A percentile compares a stretch with the other conserved stretches of the same genome.
Conservation (phyloP, 2,329 filamentous ascomycete genomes). For the Aspergillus sp. region DNA sequence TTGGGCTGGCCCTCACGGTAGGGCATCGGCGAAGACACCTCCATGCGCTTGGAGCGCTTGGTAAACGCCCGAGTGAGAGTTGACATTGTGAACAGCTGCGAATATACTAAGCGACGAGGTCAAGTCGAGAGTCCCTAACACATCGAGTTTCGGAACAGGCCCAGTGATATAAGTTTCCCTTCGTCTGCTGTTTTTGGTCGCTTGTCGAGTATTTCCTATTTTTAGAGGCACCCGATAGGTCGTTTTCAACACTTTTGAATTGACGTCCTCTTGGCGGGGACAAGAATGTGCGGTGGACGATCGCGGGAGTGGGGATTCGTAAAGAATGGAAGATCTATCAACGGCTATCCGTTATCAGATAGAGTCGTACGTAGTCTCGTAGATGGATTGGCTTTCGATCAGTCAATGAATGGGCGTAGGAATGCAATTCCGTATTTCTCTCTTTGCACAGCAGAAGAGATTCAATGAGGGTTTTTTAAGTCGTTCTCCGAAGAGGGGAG, state of each 20-base stretch:
- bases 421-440: conserved; percentile 17
- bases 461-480: conserved; percentile 2
- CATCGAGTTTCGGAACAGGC: not conserved
- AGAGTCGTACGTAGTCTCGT: conserved; percentile 1
- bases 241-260: conserved; percentile 14
- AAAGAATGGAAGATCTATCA: conserved; percentile 34
- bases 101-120: not conserved
- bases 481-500: conserved; percentile 13
- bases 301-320: conserved; percentile 24
- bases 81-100: conserved; percentile 32
- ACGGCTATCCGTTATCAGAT: conserved; percentile 31
- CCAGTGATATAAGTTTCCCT: conserved; percentile 9
- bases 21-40: conserved; percentile 45
- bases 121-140: not conserved
- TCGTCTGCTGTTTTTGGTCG: conserved; percentile 5
- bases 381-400: not conserved
- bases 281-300: conserved; percentile 28
- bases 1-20: conserved; percentile 46
- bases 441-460: conserved; percentile 33
- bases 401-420: conserved; percentile 4
- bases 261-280: conserved; percentile 8
- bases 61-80: conserved; percentile 48
- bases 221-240: conserved; percentile 11
- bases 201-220: conserved; percentile 15
- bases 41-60: conserved; percentile 48